These are phyloP conservation scores for Entomortierella beljakovae DNA, from an alignment of 192 early-diverging fungal species.

Conservation along the genomic window DNA sequence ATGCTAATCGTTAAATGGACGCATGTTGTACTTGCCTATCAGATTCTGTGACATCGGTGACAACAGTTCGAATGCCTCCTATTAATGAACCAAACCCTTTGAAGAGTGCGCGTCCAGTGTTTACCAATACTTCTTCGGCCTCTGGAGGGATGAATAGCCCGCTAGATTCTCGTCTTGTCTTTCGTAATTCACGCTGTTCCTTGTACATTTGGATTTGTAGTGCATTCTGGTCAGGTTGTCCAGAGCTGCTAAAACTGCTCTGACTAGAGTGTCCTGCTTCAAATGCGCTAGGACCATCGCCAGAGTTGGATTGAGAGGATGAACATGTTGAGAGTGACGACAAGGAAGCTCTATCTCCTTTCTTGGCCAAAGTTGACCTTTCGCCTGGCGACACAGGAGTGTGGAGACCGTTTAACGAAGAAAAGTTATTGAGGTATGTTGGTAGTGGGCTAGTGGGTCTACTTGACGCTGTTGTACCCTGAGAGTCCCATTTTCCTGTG, in stretches of 20 bases:
- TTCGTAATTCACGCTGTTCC: slow-evolving; percentile 32
- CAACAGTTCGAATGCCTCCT: slow-evolving; percentile 45
- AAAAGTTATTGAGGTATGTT: slow-evolving; percentile 21
- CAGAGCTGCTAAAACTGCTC: slow-evolving; percentile 43
- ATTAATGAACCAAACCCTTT: slow-evolving; percentile 44
- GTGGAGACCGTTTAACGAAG: slow-evolving; percentile 33
- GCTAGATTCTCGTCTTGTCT: slow-evolving; percentile 27
- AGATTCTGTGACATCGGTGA: slow-evolving; percentile 46
- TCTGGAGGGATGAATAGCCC: slow-evolving; percentile 46
- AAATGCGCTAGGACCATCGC: slow-evolving; percentile 18
- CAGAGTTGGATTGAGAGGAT: slow-evolving; percentile 30
- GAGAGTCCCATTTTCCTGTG: neutral
- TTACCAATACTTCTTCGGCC: slow-evolving; percentile 48
- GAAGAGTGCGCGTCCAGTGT: slow-evolving; percentile 49
- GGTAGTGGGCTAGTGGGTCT: slow-evolving; percentile 46
- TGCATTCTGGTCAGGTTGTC: slow-evolving; percentile 19
- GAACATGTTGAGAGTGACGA: slow-evolving; percentile 51
- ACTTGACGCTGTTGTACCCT: slow-evolving; percentile 3
- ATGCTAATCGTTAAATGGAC: no score
- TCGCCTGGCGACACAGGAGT: slow-evolving; percentile 12
- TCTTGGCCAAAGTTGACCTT: neutral
- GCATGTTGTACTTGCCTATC: slow-evolving; percentile 29
- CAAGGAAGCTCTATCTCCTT: slow-evolving; percentile 35
- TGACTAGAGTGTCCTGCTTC: slow-evolving; percentile 51
- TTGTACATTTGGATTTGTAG: neutral